Percentiles rank a stretch among this genome's conserved stretches.
These are phyloP conservation scores for Orbilia brochopaga DNA, from an alignment of 2,329 filamentous ascomycete species.

Conservation along the genomic window DNA sequence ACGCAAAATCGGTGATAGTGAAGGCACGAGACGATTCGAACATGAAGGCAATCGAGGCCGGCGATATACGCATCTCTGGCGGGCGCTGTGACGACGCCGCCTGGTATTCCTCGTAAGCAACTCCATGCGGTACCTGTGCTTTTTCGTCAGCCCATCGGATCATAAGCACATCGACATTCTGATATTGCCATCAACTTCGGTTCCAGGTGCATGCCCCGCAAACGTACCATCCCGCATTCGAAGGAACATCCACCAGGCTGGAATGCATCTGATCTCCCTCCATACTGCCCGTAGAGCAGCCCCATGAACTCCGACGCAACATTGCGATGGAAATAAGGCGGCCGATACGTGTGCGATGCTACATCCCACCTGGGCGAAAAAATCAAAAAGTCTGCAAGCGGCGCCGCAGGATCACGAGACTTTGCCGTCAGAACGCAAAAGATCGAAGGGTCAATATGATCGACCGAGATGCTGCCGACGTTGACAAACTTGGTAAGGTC, in stretches of 20 bases:
- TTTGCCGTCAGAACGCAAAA: slow-evolving; percentile 71
- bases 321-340: slow-evolving; percentile 75
- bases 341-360: slow-evolving; percentile 72
- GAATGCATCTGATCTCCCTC: slow-evolving; percentile 65
- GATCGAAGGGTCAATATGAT: slow-evolving; percentile 72
- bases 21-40: slow-evolving; percentile 74
- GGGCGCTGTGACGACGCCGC: slow-evolving; percentile 66
- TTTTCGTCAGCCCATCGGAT: neutral
- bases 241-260: slow-evolving; percentile 67
- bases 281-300: slow-evolving; percentile 66
- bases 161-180: slow-evolving; percentile 2
- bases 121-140: slow-evolving; percentile 64
- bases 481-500: slow-evolving; percentile 66
- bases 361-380: slow-evolving; percentile 76
- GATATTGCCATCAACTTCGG: neutral
- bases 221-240: slow-evolving; percentile 55
- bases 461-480: slow-evolving; percentile 66
- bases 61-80: slow-evolving; percentile 66
- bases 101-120: slow-evolving; percentile 63
- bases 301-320: slow-evolving; percentile 72
- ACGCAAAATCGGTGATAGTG: slow-evolving; percentile 74
- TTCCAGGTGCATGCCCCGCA: too few species aligned
- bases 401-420: slow-evolving; percentile 64
- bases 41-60: slow-evolving; percentile 71
- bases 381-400: slow-evolving; percentile 73